phyloP scores from a whole-genome alignment of 2,329 filamentous ascomycete genomes.

The Grosmannia penicillata region DNA sequence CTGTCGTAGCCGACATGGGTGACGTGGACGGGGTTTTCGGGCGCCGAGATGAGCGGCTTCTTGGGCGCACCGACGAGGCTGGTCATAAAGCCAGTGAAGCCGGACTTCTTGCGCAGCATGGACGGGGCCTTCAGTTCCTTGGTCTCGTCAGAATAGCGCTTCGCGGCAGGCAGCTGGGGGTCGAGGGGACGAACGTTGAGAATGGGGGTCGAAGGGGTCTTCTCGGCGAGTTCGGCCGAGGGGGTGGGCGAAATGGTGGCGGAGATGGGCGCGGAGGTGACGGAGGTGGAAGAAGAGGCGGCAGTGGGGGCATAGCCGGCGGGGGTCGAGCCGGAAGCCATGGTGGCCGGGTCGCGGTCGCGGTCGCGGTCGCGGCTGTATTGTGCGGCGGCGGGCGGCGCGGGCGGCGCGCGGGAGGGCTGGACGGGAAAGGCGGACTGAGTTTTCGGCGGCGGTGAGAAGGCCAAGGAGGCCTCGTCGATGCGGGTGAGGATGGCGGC shows the following conservation, averaged over 20 bases:
- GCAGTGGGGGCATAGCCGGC: conserved; percentile 8
- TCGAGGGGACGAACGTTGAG: conserved; percentile 21
- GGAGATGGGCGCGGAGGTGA: conserved; percentile 6
- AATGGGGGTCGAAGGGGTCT: conserved; percentile 20
- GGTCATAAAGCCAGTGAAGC: conserved; percentile 77
- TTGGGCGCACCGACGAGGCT: conserved; percentile 72
- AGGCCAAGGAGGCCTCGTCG: conserved; percentile 29
- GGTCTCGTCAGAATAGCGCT: conserved; percentile 68
- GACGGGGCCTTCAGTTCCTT: conserved; percentile 44
- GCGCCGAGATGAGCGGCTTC: conserved; percentile 89
- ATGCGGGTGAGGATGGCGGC: conserved; percentile 45
- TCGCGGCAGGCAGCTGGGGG: conserved; percentile 36
- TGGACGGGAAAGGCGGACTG: neutral
- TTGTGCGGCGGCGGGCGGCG: conserved; percentile 11
- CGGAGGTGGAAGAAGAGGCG: conserved; percentile 1
- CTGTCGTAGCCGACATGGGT: conserved; percentile 97
- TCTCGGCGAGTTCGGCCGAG: conserved; percentile 26
- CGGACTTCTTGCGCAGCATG: conserved; percentile 67
- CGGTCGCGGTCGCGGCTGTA: too few species aligned
- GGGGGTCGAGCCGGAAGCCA: neutral
- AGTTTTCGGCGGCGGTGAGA: neutral
- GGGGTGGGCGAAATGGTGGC: conserved; percentile 8
- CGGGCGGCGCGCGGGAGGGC: conserved; percentile 15
- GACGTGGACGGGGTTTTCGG: conserved; percentile 93
- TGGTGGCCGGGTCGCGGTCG: neutral